Base-by-base conservation (phyloP, 1,284 basidiomycete genomes). In the Hortiboletus rubellus region DNA sequence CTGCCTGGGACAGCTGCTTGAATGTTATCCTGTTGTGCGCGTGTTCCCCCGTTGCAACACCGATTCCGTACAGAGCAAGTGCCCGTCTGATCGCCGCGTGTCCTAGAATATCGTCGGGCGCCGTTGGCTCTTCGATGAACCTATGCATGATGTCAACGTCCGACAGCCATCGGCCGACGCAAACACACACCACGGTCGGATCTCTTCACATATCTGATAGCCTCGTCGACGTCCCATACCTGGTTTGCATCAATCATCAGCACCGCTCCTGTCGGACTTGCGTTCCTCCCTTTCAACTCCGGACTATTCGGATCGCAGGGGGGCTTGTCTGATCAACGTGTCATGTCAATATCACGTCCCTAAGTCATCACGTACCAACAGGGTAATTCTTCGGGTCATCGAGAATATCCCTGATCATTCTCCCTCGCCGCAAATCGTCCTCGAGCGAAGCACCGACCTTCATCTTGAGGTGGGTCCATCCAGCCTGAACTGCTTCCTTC, bases 211-310 rank as follows among this genome's bases (percentile, higher is more conserved):
- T 27, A 27, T 27, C 27, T 27, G 27, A 27, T 27, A 54, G 85
- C 86, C 63, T 84, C 81, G 17, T 86, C 79, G 14, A 97, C 94
- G 66, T 97, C 94, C 93, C 94, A 96, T 31, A 97, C 93, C 75
- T 95, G 94, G 77, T 97, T 96, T 45, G 94, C 91, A 72, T 97
- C 95, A 63, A 97, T 92, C 95, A 97, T 97, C 61, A 96, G 79
- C 14, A 96, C 93, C 50, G 88, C 86, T 10, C 94, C 94, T 0
- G 93, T 94, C 3, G 93, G 92, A 9, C 94, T 92, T 3, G 95
- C 94, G 65, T 97, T 96, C 82, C 96, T 96, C 18, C 88, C 90
- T 54, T 76, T 79, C 42, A 89, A 69, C 18, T 79, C 83, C 36
- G 86, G 80, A 40, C 85, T 81, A 55, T 81, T 78, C 2, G 84